These are phyloP conservation scores for Bryopsis sp. DNA, from an alignment of 139 green algal genomes.

Conservation along the genomic window DNA sequence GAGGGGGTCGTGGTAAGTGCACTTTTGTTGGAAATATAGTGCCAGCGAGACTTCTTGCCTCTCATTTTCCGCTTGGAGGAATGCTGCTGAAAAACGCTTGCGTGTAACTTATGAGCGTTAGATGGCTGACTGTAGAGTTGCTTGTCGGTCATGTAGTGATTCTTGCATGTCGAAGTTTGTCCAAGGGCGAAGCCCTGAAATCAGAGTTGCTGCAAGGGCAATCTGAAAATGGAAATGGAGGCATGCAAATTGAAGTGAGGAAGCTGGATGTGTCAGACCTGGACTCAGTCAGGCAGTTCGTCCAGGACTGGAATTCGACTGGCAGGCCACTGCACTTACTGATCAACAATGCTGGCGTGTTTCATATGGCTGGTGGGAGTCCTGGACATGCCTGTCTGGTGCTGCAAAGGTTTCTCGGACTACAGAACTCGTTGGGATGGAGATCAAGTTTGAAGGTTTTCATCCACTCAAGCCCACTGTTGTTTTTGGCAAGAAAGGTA, in stretches of 20 bases:
- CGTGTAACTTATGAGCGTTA: background rate
- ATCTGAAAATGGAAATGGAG: background rate
- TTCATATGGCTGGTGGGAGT: slow-evolving; percentile 54
- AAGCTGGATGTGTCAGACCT: slow-evolving; percentile 68
- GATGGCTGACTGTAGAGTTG: background rate
- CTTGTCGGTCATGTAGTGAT: slow-evolving; percentile 20
- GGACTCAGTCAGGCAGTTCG: slow-evolving; percentile 63
- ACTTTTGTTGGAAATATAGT: background rate
- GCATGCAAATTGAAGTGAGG: slow-evolving; percentile 40
- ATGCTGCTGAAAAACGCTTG: background rate
- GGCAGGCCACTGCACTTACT: slow-evolving; percentile 64
- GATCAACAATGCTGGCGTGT: slow-evolving; percentile 85
- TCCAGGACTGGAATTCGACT: slow-evolving; percentile 33
- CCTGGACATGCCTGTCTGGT: background rate
- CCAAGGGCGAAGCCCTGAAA: slow-evolving; percentile 20
- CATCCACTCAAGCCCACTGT: too few species aligned
- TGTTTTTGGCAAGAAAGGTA: background rate
- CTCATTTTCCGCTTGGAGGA: background rate
- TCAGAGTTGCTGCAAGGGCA: background rate
- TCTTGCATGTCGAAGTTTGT: slow-evolving; percentile 19
- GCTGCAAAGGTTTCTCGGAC: too few species aligned
- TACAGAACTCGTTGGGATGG: too few species aligned
- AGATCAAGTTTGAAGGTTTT: too few species aligned
- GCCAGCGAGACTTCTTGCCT: background rate
- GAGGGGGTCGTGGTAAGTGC: background rate